phyloP scores from a whole-genome alignment of 2,329 filamentous ascomycete species.

The Fusarium protoensiforme region DNA sequence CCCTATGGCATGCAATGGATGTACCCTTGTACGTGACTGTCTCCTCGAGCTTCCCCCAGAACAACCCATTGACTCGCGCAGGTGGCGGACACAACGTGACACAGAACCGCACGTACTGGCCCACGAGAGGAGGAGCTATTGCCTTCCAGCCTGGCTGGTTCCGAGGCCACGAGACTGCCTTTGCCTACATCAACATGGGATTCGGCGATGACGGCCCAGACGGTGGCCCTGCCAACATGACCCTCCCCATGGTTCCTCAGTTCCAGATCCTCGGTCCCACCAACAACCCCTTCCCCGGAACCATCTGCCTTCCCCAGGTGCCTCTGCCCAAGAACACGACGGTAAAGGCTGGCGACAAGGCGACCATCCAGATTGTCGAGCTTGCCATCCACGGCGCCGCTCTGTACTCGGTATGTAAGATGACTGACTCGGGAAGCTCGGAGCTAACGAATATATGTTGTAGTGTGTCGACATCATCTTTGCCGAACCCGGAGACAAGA shows the following conservation, averaged over 20 bases:
- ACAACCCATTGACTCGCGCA: constrained; percentile 51
- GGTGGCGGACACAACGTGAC: constrained; percentile 85
- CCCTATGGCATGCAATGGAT: constrained; percentile 96
- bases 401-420: constrained; percentile 76
- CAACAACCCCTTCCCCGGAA: constrained; percentile 87
- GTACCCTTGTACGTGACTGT: constrained; percentile 81
- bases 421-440: neutral
- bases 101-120: constrained; percentile 91
- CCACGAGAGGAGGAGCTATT: constrained; percentile 85
- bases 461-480: constrained; percentile 97
- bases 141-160: constrained; percentile 97
- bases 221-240: constrained; percentile 84
- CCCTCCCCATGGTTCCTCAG: constrained; percentile 79
- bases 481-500: constrained; percentile 76
- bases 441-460: constrained; percentile 14
- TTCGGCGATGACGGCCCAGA: constrained; percentile 76
- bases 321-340: constrained; percentile 78
- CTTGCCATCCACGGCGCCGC: constrained; percentile 84
- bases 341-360: constrained; percentile 84
- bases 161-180: constrained; percentile 82
- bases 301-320: constrained; percentile 90
- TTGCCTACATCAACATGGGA: constrained; percentile 92
- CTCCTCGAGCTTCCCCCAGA: neutral
- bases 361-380: constrained; percentile 91
- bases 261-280: constrained; percentile 87